A percentile compares a stretch with the other conserved stretches of the same genome.
Evolutionary conservation across 2,329 filamentous ascomycete species (phyloP).

Genomic region (Ophidiomyces ophidiicola): DNA sequence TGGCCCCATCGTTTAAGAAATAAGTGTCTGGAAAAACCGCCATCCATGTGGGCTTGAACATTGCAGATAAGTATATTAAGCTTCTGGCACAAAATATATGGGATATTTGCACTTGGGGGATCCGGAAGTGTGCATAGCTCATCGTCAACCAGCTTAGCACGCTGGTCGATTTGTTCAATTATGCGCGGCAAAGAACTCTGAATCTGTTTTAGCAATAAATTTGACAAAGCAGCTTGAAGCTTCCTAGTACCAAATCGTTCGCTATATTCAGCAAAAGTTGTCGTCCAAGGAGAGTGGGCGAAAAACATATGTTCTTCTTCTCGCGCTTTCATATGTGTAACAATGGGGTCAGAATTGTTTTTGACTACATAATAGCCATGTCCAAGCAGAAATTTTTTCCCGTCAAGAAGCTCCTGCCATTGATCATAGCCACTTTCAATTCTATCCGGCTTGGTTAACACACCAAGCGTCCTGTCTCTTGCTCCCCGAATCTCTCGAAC

Average conservation of each 20-base stretch:
- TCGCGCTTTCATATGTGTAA: conserved; percentile 39
- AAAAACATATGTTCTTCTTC: conserved; percentile 43
- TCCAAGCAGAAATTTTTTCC: conserved; percentile 50
- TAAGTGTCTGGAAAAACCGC: conserved; percentile 32
- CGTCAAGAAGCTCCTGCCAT: conserved; percentile 53
- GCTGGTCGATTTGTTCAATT: conserved; percentile 31
- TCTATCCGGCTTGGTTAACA: conserved; percentile 76
- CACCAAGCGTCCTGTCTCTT: conserved; percentile 52
- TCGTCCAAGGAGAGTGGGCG: conserved; percentile 34
- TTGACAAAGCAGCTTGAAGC: conserved; percentile 39
- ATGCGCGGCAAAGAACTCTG: conserved; percentile 26
- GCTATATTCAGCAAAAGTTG: conserved; percentile 27
- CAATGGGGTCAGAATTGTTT: conserved; percentile 33
- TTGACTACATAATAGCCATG: conserved; percentile 73
- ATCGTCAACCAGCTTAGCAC: conserved; percentile 41
- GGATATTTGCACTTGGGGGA: conserved; percentile 51
- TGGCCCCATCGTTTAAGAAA: conserved; percentile 35
- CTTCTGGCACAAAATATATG: conserved; percentile 51
- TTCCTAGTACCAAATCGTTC: conserved; percentile 42
- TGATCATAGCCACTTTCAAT: conserved; percentile 41
- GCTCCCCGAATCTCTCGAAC: conserved; percentile 46
- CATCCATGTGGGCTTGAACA: conserved; percentile 44
- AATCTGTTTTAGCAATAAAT: conserved; percentile 39
- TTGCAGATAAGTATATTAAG: conserved; percentile 46
- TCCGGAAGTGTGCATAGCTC: conserved; percentile 52